phyloP scores from a whole-genome alignment of 768 basidiomycete species.

The Paxillus involutus region DNA sequence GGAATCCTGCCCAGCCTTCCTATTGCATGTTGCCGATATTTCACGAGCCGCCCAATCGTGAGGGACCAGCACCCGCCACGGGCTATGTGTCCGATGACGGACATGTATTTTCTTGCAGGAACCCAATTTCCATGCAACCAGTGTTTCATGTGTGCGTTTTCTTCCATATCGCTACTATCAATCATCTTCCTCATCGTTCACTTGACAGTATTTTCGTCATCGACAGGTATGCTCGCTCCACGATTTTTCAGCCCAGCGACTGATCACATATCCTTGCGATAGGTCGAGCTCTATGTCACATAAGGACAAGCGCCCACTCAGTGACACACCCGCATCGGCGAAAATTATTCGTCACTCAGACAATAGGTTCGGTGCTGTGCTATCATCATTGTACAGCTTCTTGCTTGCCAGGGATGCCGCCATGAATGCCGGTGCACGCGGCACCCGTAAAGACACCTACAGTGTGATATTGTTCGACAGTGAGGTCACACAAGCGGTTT shows the following conservation, averaged over 20 bases:
- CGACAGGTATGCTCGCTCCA: neutral
- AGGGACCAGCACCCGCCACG: conserved; percentile 35
- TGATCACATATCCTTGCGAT: neutral
- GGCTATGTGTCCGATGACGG: conserved; percentile 55
- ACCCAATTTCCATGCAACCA: conserved; percentile 47
- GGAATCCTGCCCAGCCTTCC: conserved; percentile 41
- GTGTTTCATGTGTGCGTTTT: conserved; percentile 54
- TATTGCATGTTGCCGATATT: conserved; percentile 53
- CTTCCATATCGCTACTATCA: too few species aligned
- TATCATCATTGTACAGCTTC: conserved; percentile 48
- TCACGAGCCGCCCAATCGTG: conserved; percentile 40
- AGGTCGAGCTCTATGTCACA: conserved; percentile 49
- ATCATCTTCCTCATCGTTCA: too few species aligned
- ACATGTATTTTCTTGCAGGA: conserved; percentile 48
- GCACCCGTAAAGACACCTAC: conserved; percentile 38
- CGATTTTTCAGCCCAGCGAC: too few species aligned
- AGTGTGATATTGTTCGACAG: conserved; percentile 45
- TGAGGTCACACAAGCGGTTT: too few species aligned
- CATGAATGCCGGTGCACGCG: conserved; percentile 1
- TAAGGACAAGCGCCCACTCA: conserved; percentile 39
- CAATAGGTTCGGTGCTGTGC: conserved; percentile 53
- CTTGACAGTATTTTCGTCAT: conserved; percentile 24
- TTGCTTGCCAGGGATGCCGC: conserved; percentile 47
- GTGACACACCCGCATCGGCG: conserved; percentile 35
- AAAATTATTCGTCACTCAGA: conserved; percentile 32